Base-by-base conservation (phyloP, 169 alveolate genomes). In the Eimeria acervulina region DNA sequence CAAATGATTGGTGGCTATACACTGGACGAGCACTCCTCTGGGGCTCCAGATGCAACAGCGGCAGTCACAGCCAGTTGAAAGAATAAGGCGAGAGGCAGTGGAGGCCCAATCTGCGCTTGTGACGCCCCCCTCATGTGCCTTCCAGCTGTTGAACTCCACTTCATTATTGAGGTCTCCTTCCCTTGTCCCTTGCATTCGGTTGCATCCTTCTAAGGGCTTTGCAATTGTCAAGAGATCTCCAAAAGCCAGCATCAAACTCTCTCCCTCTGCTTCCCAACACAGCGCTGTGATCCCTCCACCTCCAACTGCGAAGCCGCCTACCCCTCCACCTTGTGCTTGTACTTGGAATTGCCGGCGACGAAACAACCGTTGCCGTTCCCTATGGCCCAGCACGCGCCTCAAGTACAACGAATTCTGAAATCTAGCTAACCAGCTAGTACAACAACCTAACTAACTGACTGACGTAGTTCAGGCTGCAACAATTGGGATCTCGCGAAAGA, bases 81-180 rank as follows among this genome's bases (percentile, higher is more conserved):
- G 52, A 47, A 83, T 83, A 0, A 83, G 63, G n/a, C 63, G 88
- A 40, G 40, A 8, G 0, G 63, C 88, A 31, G 47, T 33, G 4
- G 78, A 68, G 7, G 70, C 72, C 91, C 91, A 83, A 74, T 83
- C 91, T 42, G 91, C 91, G 0, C 47, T 10, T 28, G 91, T 51
- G 7, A 83, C 70, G 12, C 91, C 91, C 17, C 91, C 70, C 5
- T 26, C 70, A 52, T 83, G 91, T 17, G 91, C 91, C 3, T 51
- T 83, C 91, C 91, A 81, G 5, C 51, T 81, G n/a, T 47, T 40
- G 31, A 47, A 13, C 44, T 47, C 90, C n/a, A 31, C 74, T 8
- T 83, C 70, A 5, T 83, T 17, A 26, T 19, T 28, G 1, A 26
- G 13, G 15, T 47, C 47, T n/a, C 47, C 28, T 31, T 44, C 21